These are phyloP conservation scores for Arctium minus DNA, from an alignment of 129 eudicot species.

Conservation along the genomic window DNA sequence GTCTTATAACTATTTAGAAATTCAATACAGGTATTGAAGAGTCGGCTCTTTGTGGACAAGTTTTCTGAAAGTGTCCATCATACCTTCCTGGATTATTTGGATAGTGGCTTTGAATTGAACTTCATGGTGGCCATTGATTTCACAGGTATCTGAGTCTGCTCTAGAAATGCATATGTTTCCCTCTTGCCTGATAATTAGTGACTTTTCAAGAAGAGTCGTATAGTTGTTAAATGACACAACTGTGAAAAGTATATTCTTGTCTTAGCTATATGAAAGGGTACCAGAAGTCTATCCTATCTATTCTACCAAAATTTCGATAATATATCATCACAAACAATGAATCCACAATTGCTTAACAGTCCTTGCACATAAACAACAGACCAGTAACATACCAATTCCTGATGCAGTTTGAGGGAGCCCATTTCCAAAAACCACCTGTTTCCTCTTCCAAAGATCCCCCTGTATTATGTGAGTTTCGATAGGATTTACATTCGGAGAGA, in stretches of 20 bases:
- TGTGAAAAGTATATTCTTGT: background rate
- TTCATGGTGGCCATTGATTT: constrained; percentile 99
- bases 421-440: no score
- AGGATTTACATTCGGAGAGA: no score
- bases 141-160: constrained; percentile 57
- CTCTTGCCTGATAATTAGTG: background rate
- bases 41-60: constrained; percentile 83
- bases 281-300: background rate
- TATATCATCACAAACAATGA: background rate
- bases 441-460: no score
- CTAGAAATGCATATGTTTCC: background rate
- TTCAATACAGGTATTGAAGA: constrained; percentile 65
- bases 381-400: no score
- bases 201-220: background rate
- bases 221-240: background rate
- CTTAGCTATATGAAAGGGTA: background rate
- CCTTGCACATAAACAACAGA: no score
- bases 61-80: constrained; percentile 71
- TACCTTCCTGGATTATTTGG: constrained; percentile 93
- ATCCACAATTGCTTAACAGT: no score
- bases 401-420: no score
- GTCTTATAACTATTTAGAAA: background rate
- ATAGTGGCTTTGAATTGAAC: constrained; percentile 89
- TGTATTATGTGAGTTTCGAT: no score
- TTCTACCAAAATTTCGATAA: no score